Evolutionary conservation across 306 rosid genomes (phyloP), one percentile per base, ranked within the genome.

Genomic region (Mimosa pudica): DNA sequence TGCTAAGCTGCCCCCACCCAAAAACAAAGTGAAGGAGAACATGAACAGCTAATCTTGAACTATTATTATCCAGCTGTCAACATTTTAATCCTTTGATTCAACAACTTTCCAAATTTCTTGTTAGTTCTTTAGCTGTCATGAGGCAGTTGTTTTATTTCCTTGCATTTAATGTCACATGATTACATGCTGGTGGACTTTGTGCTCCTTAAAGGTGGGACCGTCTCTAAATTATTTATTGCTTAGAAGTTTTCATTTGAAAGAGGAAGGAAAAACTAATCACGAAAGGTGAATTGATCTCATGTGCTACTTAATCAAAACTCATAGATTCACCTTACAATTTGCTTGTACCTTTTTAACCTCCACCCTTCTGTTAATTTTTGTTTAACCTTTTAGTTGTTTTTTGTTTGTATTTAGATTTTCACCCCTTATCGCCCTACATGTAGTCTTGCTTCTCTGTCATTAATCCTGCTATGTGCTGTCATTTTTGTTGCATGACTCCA

Each of bases 11-110:
- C 30, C 30, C 3, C 52, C 14, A 2, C 3, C 7, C 58, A n/a
- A 13, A 51, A 51, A 16, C 4, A 51, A 1, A 5, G 17, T 0
- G 17, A 54, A 17, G 41, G 3, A 17, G 46, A 65, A 16, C 2
- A 46, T 16, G 4, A 35, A 49, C 54, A 4, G 73, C 18, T 18
- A 49, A 72, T 52, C 64, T 33, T 71, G 3, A 51, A 38, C 45
- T 16, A 51, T 33, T 51, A 33, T 72, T 72, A 33, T 35, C 47
- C 33, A 8, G 76, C 76, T 72, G 76, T 52, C 76, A 33, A 52
- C 76, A 49, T 3, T 52, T 3, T 17, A 51, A 35, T 17, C 76
- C 46, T 51, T 72, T 49, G 47, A 32, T 51, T 49, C 48, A 52
- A 8, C 17, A n/a, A 18, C 66, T 73, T 73, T 42, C 30, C 36